A percentile compares a stretch with the other conserved stretches of the same genome.
Conservation (phyloP, 2,329 filamentous ascomycete species). For the Verticillium longisporum region DNA sequence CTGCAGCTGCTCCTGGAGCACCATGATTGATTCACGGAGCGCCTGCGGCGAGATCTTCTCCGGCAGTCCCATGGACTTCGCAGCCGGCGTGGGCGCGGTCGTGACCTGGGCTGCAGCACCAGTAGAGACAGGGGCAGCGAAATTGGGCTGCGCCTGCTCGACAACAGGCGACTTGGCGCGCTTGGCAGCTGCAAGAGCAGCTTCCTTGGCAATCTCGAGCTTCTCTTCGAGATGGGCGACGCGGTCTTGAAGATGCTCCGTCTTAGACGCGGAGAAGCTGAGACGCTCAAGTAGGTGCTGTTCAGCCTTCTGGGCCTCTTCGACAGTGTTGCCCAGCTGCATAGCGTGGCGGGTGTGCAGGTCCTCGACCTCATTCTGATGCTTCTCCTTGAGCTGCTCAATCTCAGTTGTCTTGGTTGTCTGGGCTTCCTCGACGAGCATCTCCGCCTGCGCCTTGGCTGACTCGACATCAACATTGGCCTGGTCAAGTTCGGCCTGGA, state of each 20-base stretch:
- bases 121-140: constrained; percentile 23
- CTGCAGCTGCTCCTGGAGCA: constrained; percentile 93
- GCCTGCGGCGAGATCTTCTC: constrained; percentile 93
- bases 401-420: constrained; percentile 55
- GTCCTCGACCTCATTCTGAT: constrained; percentile 66
- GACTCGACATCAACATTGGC: constrained; percentile 75
- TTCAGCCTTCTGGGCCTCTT: constrained; percentile 78
- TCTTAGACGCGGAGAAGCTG: constrained; percentile 75
- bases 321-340: constrained; percentile 63
- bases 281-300: constrained; percentile 75
- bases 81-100: neutral
- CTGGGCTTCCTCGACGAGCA: constrained; percentile 76
- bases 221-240: constrained; percentile 82
- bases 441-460: constrained; percentile 71
- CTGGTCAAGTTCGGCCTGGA: constrained; percentile 71
- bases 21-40: constrained; percentile 89
- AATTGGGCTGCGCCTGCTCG: constrained; percentile 19
- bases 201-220: constrained; percentile 81
- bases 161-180: constrained; percentile 58
- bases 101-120: constrained; percentile 34
- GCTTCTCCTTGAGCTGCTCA: constrained; percentile 45
- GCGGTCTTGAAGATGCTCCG: constrained; percentile 79
- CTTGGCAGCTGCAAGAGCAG: constrained; percentile 74
- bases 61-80: constrained; percentile 45
- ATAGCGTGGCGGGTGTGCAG: constrained; percentile 69